These are phyloP conservation scores for Beauveria rudraprayagi DNA, from an alignment of 2,329 filamentous ascomycete species.

Conservation along the genomic window DNA sequence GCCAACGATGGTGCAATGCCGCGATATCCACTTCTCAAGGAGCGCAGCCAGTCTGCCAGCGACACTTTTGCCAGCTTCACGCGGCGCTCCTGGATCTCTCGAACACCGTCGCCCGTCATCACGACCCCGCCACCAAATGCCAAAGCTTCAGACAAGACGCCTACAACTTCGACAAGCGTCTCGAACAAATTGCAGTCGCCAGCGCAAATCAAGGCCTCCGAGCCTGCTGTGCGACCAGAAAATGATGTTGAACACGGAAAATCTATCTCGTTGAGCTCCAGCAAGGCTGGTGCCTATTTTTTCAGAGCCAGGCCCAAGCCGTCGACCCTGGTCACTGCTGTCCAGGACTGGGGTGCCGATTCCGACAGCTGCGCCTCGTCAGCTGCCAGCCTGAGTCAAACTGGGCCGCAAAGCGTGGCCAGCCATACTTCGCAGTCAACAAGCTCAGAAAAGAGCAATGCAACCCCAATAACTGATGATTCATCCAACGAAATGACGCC, in stretches of 20 bases:
- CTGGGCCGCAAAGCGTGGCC: constrained; percentile 30
- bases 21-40: constrained; percentile 20
- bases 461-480: constrained; percentile 32
- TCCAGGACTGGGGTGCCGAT: constrained; percentile 25
- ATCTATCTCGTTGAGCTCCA: constrained; percentile 30
- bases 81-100: constrained; percentile 45
- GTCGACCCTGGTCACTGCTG: constrained; percentile 33
- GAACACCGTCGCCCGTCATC: constrained; percentile 39
- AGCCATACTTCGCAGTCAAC: constrained; percentile 31
- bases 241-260: constrained; percentile 20
- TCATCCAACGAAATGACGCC: constrained; percentile 38
- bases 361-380: constrained; percentile 40
- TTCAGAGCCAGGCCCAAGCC: constrained; percentile 42
- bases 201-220: constrained; percentile 5
- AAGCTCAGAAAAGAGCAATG: constrained; percentile 29
- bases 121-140: constrained; percentile 19
- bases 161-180: constrained; percentile 20
- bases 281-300: constrained; percentile 40
- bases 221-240: not conserved
- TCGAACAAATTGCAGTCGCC: constrained; percentile 18
- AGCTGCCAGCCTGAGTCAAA: constrained; percentile 35
- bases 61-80: constrained; percentile 44
- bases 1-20: constrained; percentile 16
- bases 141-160: constrained; percentile 18
- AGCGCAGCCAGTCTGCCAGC: constrained; percentile 31